Base-by-base conservation (phyloP, 768 basidiomycete species). In the Rhodotorula paludigena region DNA sequence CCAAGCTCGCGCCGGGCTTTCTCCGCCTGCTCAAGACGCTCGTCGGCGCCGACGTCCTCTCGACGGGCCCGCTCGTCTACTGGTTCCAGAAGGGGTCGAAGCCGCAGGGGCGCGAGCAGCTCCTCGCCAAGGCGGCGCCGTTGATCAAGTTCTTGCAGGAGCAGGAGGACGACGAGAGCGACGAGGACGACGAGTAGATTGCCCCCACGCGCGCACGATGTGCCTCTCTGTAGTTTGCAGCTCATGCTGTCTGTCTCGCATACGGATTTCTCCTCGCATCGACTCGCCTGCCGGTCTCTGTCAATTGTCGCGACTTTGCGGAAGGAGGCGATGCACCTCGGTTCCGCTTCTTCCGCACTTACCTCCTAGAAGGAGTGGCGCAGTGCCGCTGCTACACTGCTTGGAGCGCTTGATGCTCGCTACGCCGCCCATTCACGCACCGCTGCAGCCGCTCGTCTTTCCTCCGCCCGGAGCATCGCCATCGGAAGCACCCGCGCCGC, bases 31-130 rank as follows among this genome's bases (percentile, higher is more conserved):
- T 99, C 71, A 96, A 97, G 83, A 87, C 93, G 74, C 82, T 97
- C 78, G 97, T 96, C 81, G 93, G 93, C 81, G 87, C 89, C 75
- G 94, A 99, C 75, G 92, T 92, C 79, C 84, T 97, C 74, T 89
- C 92, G 62, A 92, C 93, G 76, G 88, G 93, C 77, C 92, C 93
- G 68, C 93, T 99, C 76, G 88, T 97, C 66, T 98, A 96, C 79
- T 99, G 94, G 94, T 83, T 91, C 80, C 87, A 90, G 81, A 99
- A 99, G 80, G 94, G 96, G 58, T 89, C 92, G 55, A 96, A 92
- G 80, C 85, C 91, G 1, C 90, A 97, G 79, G 94, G 93, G 56
- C 87, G 88, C 76, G 92, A 96, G 78, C 89, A 92, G 78, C 97
- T 99, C 83, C 81, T 97, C 74, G 93, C 90, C 81, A 85, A 83